phyloP scores from a whole-genome alignment of 176 grass and related monocot genomes.

The Ampelocalamus luodianensis region DNA sequence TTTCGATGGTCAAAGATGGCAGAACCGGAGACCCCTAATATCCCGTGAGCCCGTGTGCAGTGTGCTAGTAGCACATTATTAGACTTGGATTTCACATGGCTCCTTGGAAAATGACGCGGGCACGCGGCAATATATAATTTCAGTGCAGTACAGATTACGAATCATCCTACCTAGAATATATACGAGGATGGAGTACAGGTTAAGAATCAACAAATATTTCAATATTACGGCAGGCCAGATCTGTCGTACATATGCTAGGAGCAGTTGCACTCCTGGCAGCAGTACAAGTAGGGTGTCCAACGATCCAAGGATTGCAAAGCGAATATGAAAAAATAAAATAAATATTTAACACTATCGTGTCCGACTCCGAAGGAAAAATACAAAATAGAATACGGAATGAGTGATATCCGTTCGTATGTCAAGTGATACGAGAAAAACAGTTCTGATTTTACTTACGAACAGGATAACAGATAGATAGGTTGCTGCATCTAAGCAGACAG shows the following conservation, averaged over 20 bases:
- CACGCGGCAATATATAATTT: not conserved
- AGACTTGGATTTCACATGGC: not conserved
- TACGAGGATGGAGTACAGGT: not conserved
- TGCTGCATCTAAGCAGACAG: no score
- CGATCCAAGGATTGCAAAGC: no score
- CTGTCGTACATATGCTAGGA: not conserved
- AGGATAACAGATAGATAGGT: no score
- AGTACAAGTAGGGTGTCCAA: no score
- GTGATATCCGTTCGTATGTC: no score
- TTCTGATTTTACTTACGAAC: no score
- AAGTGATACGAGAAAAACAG: no score
- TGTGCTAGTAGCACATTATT: not conserved
- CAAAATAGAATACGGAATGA: no score
- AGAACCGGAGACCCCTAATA: not conserved
- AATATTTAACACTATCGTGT: no score
- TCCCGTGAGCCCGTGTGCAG: not conserved
- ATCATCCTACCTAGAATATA: not conserved
- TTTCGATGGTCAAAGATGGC: slow-evolving; percentile 4
- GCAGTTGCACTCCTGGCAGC: no score
- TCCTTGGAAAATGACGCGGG: not conserved
- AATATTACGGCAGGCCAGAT: not conserved
- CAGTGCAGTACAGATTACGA: not conserved
- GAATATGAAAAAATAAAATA: no score
- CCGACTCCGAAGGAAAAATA: no score
- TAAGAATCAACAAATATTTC: not conserved